Evolutionary conservation across 1,139 yeast genomes (phyloP), one percentile per base, ranked within the genome.

Genomic region (Zygosaccharomyces pseudobailii): DNA sequence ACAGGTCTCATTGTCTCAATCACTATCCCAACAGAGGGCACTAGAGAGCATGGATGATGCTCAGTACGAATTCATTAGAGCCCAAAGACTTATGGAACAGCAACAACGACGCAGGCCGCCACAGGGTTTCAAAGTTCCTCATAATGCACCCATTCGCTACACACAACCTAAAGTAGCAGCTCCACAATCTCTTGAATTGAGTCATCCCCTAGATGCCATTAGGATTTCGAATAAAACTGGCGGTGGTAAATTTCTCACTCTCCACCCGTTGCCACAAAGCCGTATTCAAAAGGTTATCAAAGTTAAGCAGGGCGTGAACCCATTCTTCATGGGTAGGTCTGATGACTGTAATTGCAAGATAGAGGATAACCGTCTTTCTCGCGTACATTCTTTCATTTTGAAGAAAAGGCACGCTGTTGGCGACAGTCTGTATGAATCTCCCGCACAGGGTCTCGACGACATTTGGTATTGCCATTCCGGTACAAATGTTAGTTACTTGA

Each of bases 391-490:
- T 62, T 71, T 82, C 34, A 70, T 92, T 13, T 62, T 74, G 46
- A 79, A 82, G 57, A 74, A 77, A 51, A 70, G 85, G 46, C 87
- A 82, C 58, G 81, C 83, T 0, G 74, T 76, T 7, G 71, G 73
- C 3, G 70, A 70, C 36, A 76, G 83, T 35, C 74, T 80, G 7
- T 78, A 71, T 56, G 86, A 81, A 57, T 78, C 84, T 13, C 87
- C 87, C 0, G 87, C 87, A 0, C 73, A 78, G 50, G 80, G 83
- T 49, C 67, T 78, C 3, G 87, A 82, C 49, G 89, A 82, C 59
- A 71, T 87, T n/a, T 88, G 96, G 95, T 69, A 89, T 19, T 67
- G 86, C 36, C 96, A 87, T 59, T 78, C 74, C 51, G 85, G 95
- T 45, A 80, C 95, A 0, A 89, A 89, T 63, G 84, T 87, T 1